Evolutionary conservation across 208 protist species (phyloP), one percentile per base, ranked within the genome.

Genomic region (Crithidia acanthocephali): DNA sequence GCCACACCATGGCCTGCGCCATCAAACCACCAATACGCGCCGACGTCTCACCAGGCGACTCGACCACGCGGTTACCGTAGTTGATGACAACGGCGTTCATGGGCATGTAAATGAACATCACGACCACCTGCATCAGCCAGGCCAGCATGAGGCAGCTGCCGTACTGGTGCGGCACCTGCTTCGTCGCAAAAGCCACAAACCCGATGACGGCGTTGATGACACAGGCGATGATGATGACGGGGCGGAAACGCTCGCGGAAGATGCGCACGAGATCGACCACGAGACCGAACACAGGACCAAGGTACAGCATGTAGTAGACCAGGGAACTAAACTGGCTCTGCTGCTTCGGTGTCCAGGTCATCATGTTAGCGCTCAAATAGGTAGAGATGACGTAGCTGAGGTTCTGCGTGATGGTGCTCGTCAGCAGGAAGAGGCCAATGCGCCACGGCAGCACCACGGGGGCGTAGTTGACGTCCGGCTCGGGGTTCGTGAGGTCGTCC

Each of bases 101-200:
- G 23, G 77, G 77, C n/a, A 82, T 68, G 77, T 82, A 78, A 25
- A 82, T 69, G 56, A 82, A 82, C 72, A 82, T 82, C 13, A 65
- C 62, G 25, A 62, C 42, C 44, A 79, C 63, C 62, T 79, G 23
- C 61, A 72, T 66, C 25, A 80, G 22, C 64, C 67, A 75, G 47
- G 33, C 22, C 13, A 79, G 63, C 20, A 79, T 47, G 6, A 75
- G 35, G 35, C 25, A n/a, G 59, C 37, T 37, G 50, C 61, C 55
- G 58, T 63, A 69, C 25, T 61, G 27, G 0, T 23, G 40, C 6
- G 50, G 22, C n/a, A 68, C 37, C 7, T 51, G 40, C 35, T 61
- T 61, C 2, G 56, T 57, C 6, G 52, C 60, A 60, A 70, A 79
- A 18, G 28, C 51, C 27, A 79, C 45, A 40, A 79, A 83, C 28